Percentiles rank a stretch among this genome's conserved stretches.
Evolutionary conservation across 1,139 yeast genomes (phyloP).

Genomic region (Magnusiomyces suaveolens): DNA sequence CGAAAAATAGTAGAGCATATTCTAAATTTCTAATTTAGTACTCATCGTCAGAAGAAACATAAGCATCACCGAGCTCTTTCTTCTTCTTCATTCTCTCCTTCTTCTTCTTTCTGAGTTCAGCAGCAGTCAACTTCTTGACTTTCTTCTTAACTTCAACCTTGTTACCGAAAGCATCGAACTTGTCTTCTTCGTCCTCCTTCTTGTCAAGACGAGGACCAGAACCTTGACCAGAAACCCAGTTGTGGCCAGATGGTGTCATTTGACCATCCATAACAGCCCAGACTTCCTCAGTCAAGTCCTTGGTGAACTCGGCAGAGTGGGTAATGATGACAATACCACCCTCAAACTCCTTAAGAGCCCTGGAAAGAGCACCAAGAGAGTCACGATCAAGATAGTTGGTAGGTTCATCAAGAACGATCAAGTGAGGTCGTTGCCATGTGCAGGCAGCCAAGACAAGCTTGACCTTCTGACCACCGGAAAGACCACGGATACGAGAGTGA

Average conservation of each 20-base stretch:
- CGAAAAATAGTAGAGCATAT: too few relatives aligned
- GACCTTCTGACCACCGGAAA: conserved; percentile 99
- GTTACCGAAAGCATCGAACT: conserved; percentile 99
- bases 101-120: conserved; percentile 99
- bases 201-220: conserved; percentile 95
- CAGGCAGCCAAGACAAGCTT: conserved; percentile 99
- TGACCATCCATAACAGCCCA: conserved; percentile 98
- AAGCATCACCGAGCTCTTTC: conserved; percentile 99
- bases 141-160: conserved; percentile 93
- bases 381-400: conserved; percentile 98
- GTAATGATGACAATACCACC: conserved; percentile 99
- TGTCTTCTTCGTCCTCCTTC: conserved; percentile 96
- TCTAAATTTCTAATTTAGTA: too few relatives aligned
- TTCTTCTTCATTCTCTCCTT: conserved; percentile 99
- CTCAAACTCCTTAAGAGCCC: conserved; percentile 95
- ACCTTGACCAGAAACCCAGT: conserved; percentile 99
- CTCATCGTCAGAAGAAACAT: conserved; percentile 92
- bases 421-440: conserved; percentile 99
- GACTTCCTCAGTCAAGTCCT: conserved; percentile 97
- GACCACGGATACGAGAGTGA: conserved; percentile 99
- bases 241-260: conserved; percentile 99
- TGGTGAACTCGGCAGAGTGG: conserved; percentile 99
- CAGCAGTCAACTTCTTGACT: conserved; percentile 96
- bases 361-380: conserved; percentile 97
- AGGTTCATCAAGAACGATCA: conserved; percentile 92